phyloP scores from a whole-genome alignment of 371 early-diverging fungal genomes.

The Actinomucor elegans region DNA sequence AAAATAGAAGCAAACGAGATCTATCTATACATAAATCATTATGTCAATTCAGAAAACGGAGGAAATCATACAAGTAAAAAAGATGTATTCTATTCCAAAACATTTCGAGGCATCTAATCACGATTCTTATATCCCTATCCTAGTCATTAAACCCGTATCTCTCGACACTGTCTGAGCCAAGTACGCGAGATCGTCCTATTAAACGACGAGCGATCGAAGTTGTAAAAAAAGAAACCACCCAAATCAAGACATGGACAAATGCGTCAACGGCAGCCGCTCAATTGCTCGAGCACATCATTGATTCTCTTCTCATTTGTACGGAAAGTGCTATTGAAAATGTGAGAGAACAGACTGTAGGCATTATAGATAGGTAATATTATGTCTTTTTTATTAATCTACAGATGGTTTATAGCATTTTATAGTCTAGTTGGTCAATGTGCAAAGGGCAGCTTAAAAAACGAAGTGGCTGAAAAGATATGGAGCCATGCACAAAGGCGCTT shows the following conservation, averaged over 20 bases:
- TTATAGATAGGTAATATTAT: constrained; percentile 16
- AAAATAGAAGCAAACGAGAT: no score
- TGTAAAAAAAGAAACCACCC: constrained; percentile 7
- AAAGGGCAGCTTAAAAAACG: neutral
- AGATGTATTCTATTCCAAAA: no score
- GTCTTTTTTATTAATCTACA: neutral
- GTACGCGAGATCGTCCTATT: constrained; percentile 18
- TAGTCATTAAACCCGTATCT: constrained; percentile 11
- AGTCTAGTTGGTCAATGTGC: constrained; percentile 8
- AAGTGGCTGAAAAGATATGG: neutral
- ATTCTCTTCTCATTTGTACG: constrained; percentile 12
- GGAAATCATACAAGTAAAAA: no score
- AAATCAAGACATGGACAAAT: constrained; percentile 6
- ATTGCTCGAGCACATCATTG: neutral
- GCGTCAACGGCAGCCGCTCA: constrained; percentile 4
- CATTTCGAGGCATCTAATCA: no score
- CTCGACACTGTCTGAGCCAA: constrained; percentile 6
- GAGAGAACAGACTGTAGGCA: constrained; percentile 23
- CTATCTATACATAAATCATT: no score
- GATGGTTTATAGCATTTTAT: neutral
- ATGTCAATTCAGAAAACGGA: no score
- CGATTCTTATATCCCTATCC: no score
- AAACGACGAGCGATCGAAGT: constrained; percentile 22
- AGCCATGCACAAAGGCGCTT: neutral
- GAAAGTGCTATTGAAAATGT: constrained; percentile 29